Evolutionary conservation across 2,329 filamentous ascomycete species (phyloP), one percentile per base, ranked within the genome.

Genomic region (Colletotrichum liaoningense): DNA sequence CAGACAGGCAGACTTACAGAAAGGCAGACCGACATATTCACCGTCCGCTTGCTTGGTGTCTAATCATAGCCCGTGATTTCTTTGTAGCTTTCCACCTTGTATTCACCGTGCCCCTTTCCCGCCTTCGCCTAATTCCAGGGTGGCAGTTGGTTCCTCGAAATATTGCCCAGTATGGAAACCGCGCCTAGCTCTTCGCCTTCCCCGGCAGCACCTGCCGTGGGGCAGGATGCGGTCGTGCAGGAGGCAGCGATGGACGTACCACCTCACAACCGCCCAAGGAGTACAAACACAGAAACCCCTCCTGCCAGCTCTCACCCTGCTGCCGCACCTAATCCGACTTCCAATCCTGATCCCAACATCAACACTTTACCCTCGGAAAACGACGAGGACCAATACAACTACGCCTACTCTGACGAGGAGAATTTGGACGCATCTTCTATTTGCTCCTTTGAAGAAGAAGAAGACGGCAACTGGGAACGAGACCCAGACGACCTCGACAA

Each of bases 361-460:
- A 69, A 58, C 59, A 70, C 60, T 65, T 70, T 60, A 60, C 55
- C 46, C 46, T 70, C 67, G 59, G 67, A 73, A 26, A 4, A 69
- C 59, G 24, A 69, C 59, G 70, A 65, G 66, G 67, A 70, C 46
- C 70, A 73, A 35, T 65, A 70, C 70, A 60, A 33, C 66, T 73
- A 70, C 70, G 49, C 55, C 33, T 62, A 70, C 22, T 73, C 66
- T 55, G 67, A 70, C 59, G 70, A 73, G 42, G 67, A 70, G 59
- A 35, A 56, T 59, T 70, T 70, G 70, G 70, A 73, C 67, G 14
- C 67, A 62, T 73, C 67, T n/a, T 73, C 70, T 69, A 70, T 65
- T 46, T 73, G 70, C 33, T 73, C 70, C 60, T 73, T 60, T 38
- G 70, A 73, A 70, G 60, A 69, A 49, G 71, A 73, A 71, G 72